These are phyloP conservation scores for Waltergamsia citrina DNA, from an alignment of 2,329 filamentous ascomycete genomes.

Conservation along the genomic window DNA sequence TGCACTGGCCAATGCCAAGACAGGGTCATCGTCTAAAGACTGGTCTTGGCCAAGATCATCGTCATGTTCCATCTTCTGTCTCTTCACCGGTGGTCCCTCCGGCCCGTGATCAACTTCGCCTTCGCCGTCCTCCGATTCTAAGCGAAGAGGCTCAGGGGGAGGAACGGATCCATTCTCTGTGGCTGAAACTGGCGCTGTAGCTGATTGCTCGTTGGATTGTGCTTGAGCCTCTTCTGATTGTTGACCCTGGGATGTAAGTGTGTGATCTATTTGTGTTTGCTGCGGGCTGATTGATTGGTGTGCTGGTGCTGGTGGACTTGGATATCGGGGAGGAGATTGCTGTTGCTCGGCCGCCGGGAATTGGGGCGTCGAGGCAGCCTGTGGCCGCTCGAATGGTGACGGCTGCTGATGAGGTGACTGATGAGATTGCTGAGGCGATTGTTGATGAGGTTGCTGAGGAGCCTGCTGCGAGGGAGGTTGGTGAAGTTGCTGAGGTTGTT, in stretches of 20 bases:
- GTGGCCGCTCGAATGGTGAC: neutral
- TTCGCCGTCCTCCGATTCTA: slow-evolving; percentile 10
- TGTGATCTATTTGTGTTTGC: neutral
- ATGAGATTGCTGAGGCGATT: slow-evolving; percentile 5
- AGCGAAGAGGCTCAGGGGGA: neutral
- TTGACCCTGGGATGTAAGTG: neutral
- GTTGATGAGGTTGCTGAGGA: slow-evolving; percentile 5
- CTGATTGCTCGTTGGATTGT: neutral
- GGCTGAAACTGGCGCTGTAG: neutral
- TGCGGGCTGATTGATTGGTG: neutral
- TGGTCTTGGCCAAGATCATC: slow-evolving; percentile 20
- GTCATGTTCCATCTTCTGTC: slow-evolving; percentile 24
- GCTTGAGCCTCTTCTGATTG: neutral
- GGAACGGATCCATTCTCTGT: neutral
- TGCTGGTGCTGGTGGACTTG: neutral
- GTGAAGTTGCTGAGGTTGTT: slow-evolving; percentile 7
- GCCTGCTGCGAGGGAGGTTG: slow-evolving; percentile 6
- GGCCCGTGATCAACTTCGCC: slow-evolving; percentile 13
- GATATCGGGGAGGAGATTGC: neutral
- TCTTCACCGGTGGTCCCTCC: slow-evolving; percentile 28
- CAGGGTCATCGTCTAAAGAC: slow-evolving; percentile 35
- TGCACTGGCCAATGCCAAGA: slow-evolving; percentile 31
- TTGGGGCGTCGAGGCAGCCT: neutral
- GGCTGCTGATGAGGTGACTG: neutral
- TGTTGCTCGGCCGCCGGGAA: neutral